Base-by-base conservation (phyloP, 2,329 filamentous ascomycete genomes). In the Diplodia scrobiculata region DNA sequence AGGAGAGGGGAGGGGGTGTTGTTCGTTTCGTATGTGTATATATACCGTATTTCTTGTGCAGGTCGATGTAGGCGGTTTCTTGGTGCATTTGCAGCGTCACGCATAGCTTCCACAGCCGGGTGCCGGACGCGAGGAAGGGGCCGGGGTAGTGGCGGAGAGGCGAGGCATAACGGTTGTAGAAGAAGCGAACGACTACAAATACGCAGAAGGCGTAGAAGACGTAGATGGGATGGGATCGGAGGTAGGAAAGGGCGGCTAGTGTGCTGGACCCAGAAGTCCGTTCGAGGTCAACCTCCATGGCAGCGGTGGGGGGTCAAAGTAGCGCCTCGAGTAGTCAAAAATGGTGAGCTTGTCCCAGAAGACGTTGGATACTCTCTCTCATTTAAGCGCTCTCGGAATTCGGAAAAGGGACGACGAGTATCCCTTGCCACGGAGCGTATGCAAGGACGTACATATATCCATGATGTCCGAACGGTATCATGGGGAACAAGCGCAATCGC, bases 11-110 rank as follows among this genome's bases (percentile, higher is more conserved):
- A n/a, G 25, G 10, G 21, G 14, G 25, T 2, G n/a, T 19, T 45
- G 11, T 38, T 45, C 2, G n/a, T 3, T 14, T 50, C 14, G 25
- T 25, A 10, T 5, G 27, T 9, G 7, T 17, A 32, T 4, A 4
- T 10, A 29, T 87, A 6, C 92, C 91, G 51, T 89, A 81, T 72
- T 87, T 87, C 79, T 88, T 84, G 77, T 96, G 92, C 2, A 86
- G 79, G 54, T 86, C 76, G 71, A 94, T 83, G 32, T 93, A 75
- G 14, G 73, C 74, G 75, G 70, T 27, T 75, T 81, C 2, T 91
- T 91, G 1, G 84, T 82, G 3, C 91, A 86, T 66, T 17, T 73
- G 75, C 67, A 79, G 75, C 68, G 78, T 78, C 67, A 95, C 76
- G 21, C 95, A 83, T 91, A 93, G 77, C 71, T 91, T 91, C 32